Evolutionary conservation across 176 grass and related monocot species (phyloP).

Genomic region (Elymus sibiricus): DNA sequence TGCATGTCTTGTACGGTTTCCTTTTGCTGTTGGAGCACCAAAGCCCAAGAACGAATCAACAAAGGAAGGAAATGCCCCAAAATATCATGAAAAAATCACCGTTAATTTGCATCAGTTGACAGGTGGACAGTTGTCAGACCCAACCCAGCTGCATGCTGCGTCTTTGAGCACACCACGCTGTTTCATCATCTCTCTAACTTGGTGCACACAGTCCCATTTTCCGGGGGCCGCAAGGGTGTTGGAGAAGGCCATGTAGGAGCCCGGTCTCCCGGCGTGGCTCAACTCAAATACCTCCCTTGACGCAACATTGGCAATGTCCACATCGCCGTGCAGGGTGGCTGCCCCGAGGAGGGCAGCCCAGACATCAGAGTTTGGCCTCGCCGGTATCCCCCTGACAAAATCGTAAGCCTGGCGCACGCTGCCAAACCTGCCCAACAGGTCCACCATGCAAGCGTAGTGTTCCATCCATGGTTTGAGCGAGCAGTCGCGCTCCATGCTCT

Average conservation of each 20-base stretch:
- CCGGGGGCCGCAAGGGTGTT: constrained; percentile 70
- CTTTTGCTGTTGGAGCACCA: too few relatives aligned
- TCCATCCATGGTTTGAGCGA: constrained; percentile 64
- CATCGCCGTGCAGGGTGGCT: constrained; percentile 62
- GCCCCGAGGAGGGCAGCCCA: constrained; percentile 75
- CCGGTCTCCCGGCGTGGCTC: constrained; percentile 49
- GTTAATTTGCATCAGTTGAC: neutral
- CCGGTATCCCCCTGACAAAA: constrained; percentile 55
- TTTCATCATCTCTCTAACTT: constrained; percentile 72
- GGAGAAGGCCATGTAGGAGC: constrained; percentile 82
- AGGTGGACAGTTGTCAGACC: constrained; percentile 4
- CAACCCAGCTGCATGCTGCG: constrained; percentile 60
- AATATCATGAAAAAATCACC: neutral
- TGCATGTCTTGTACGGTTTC: too few relatives aligned
- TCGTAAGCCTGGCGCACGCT: constrained; percentile 47
- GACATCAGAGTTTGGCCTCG: constrained; percentile 64
- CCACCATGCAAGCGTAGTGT: constrained; percentile 92
- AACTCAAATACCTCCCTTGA: constrained; percentile 65
- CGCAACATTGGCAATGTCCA: constrained; percentile 57
- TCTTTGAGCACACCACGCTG: constrained; percentile 58
- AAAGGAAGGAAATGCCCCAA: neutral
- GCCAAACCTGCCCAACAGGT: constrained; percentile 71
- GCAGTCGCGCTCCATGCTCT: constrained; percentile 72
- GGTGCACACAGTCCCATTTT: constrained; percentile 64
- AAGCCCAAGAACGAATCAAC: too few relatives aligned